A percentile compares a stretch with the other conserved stretches of the same genome.
Conservation (phyloP, 75 land plant genomes). For the Chamaecyparis obtusa region DNA sequence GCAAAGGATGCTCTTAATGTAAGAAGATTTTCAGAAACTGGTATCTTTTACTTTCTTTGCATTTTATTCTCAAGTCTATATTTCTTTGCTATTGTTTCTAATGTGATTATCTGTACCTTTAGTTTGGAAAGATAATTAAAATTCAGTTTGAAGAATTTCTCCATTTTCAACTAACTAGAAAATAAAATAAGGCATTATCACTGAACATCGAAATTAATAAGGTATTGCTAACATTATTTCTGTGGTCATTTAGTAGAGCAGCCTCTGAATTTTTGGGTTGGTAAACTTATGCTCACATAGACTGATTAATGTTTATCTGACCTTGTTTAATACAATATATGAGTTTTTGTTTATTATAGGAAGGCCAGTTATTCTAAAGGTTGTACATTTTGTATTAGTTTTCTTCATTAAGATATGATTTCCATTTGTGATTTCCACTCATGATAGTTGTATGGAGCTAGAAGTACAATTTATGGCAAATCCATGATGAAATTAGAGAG, state of each 20-base stretch:
- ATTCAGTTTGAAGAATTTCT: not conserved
- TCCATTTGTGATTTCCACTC: too few species aligned
- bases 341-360: not conserved
- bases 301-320: not conserved
- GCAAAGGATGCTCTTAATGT: constrained; percentile 70
- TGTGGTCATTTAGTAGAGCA: not conserved
- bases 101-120: not conserved
- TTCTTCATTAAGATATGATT: not conserved
- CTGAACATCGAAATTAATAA: not conserved
- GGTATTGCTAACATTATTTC: not conserved
- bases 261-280: not conserved
- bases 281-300: not conserved
- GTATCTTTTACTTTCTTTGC: constrained; percentile 1
- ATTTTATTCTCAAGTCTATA: not conserved
- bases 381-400: not conserved
- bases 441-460: too few species aligned
- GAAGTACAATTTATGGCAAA: too few species aligned
- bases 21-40: constrained; percentile 13
- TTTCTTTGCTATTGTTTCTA: not conserved
- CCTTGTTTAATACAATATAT: not conserved
- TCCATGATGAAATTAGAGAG: too few species aligned
- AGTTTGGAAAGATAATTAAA: not conserved
- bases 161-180: not conserved
- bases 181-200: not conserved
- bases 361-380: not conserved